Evolutionary conservation across 208 protist species (phyloP).

Genomic region (Trypanosomatidae sp.): DNA sequence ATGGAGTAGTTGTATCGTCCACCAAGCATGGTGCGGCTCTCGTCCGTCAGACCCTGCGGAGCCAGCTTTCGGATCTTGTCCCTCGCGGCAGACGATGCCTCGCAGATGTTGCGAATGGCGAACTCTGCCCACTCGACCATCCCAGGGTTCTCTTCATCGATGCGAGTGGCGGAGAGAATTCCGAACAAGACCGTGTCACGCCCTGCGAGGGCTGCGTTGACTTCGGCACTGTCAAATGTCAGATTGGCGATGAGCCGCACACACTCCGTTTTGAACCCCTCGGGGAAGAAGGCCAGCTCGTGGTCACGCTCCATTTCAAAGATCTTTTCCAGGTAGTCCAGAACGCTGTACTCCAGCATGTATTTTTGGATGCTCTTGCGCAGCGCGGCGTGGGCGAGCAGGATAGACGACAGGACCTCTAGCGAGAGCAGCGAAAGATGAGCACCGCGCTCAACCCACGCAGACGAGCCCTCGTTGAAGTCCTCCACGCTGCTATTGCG

Average conservation of each 20-base stretch:
- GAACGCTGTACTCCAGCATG: conserved; percentile 45
- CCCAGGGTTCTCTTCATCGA: conserved; percentile 89
- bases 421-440: conserved; percentile 51
- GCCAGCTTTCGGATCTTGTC: conserved; percentile 62
- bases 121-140: conserved; percentile 91
- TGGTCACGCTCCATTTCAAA: conserved; percentile 66
- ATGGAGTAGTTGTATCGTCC: conserved; percentile 44
- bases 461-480: conserved; percentile 63
- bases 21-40: conserved; percentile 49
- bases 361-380: conserved; percentile 54
- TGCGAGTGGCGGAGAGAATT: conserved; percentile 67
- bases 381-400: conserved; percentile 43
- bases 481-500: conserved; percentile 81
- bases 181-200: conserved; percentile 46
- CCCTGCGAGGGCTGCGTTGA: conserved; percentile 34
- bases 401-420: conserved; percentile 60
- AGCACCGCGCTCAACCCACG: conserved; percentile 70
- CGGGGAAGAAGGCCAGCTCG: conserved; percentile 72
- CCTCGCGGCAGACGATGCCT: conserved; percentile 35
- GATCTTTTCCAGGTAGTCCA: conserved; percentile 58
- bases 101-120: conserved; percentile 83
- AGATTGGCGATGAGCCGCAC: conserved; percentile 80
- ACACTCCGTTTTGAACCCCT: conserved; percentile 79
- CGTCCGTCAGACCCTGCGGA: conserved; percentile 43
- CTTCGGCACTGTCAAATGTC: conserved; percentile 40